phyloP scores from a whole-genome alignment of 371 early-diverging fungal species.

The Apophysomyces variabilis region DNA sequence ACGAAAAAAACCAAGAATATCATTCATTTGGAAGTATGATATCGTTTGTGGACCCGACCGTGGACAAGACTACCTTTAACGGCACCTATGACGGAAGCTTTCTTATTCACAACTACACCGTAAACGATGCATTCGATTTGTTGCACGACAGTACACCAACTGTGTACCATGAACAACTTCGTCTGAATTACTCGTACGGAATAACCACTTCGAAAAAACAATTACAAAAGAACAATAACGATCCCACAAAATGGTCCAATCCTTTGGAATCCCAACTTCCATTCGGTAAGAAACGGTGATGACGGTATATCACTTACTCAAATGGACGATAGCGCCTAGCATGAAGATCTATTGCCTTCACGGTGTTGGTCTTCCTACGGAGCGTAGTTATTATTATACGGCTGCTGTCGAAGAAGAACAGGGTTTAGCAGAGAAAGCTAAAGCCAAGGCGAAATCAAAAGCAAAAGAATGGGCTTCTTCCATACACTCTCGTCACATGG shows the following conservation, averaged over 20 bases:
- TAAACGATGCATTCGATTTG: conserved; percentile 56
- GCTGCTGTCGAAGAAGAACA: not conserved
- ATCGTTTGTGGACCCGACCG: conserved; percentile 19
- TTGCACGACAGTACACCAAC: conserved; percentile 50
- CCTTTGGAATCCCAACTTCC: conserved; percentile 84
- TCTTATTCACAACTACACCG: conserved; percentile 43
- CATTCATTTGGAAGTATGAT: conserved; percentile 38
- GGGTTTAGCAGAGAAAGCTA: not conserved
- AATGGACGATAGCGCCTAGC: conserved; percentile 51
- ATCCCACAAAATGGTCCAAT: conserved; percentile 81
- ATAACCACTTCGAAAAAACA: conserved; percentile 57
- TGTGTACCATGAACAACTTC: conserved; percentile 52
- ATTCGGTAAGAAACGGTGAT: conserved; percentile 32
- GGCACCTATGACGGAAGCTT: not conserved
- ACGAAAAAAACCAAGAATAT: conserved; percentile 31
- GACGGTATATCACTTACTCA: not conserved
- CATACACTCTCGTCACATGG: not conserved
- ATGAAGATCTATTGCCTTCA: conserved; percentile 87
- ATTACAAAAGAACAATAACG: conserved; percentile 46
- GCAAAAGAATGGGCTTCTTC: not conserved
- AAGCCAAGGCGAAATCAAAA: not conserved
- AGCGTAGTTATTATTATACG: conserved; percentile 77
- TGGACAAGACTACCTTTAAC: not conserved
- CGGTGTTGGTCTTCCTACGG: conserved; percentile 83
- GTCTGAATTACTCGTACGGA: conserved; percentile 66